Base-by-base conservation (phyloP, 2,329 filamentous ascomycete genomes). In the Scedosporium minutisporum region DNA sequence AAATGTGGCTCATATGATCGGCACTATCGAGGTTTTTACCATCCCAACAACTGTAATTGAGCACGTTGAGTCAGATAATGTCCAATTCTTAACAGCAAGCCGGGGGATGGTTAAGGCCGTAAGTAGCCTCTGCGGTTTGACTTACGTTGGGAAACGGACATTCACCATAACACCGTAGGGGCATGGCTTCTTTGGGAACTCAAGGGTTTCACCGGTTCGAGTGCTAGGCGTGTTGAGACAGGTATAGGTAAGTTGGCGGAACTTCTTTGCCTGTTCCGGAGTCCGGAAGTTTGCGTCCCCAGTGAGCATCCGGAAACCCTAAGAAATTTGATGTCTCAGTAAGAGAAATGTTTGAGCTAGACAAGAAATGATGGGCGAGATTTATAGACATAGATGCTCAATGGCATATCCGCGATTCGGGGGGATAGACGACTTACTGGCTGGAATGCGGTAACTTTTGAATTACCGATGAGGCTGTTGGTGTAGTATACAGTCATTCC, bases 141-240 rank as follows among this genome's bases (percentile, higher is more conserved):
- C 29, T 33, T 33, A 33, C 75, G 73, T 71, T 3, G 76, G 76
- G 72, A 80, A 81, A 70, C 80, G 79, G 70, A 81, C 77, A 67
- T 78, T 81, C 68, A 80, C 78, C 65, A 78, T 76, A 72, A 81
- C 80, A 74, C 80, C 79, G 72, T 80, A 80, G 75, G 78, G 80
- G 63, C 67, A 73, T 63, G 76, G 71, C 63, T 74, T 71, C 9
- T 69, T 69, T 62, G 79, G 79, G 63, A 82, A 80, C 33, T 76
- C 79, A 55, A 81, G 78, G 2, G 79, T 81, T 69, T 81, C 79
- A 63, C 68, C 71, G 42, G 78, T 78, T 42, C 73, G 72, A 76
- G 78, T 81, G 38, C 79, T 79, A 18, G 78, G 77, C 44, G 77
- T 77, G 51, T 79, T 79, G 64, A 80, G 81, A 9, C 29, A 33